Base-by-base conservation (phyloP, 768 basidiomycete genomes). In the Russula vinacea region DNA sequence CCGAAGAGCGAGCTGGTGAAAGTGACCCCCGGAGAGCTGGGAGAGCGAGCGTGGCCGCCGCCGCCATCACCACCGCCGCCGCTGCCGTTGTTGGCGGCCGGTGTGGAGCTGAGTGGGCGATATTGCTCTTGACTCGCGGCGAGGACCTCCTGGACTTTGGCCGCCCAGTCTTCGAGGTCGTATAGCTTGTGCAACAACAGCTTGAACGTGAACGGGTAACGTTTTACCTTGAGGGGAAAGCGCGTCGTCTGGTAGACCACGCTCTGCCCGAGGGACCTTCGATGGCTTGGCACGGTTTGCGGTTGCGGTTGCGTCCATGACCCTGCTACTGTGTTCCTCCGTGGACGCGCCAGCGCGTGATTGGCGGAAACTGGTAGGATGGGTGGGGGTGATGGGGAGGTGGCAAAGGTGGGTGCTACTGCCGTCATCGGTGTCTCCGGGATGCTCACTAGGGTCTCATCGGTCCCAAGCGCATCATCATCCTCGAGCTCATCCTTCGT, bases 191-290 rank as follows among this genome's bases (percentile, higher is more conserved):
- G 68, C 33, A 69, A 17, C 40, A 67, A 14, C 35, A 69, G 26
- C 56, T 69, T 69, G 60, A 68, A 69, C 26, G 68, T 68, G 60
- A 69, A 69, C n/a, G 62, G 66, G 57, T 67, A 69, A 35, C 60
- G 62, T 39, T 59, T 69, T 32, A 52, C 67, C 32, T 24, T 32
- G 33, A 67, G 17, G 11, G 67, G 67, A 35, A 67, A 68, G 40
- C 57, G 56, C 45, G 10, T 42, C 40, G 65, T 53, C 42, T 61
- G 64, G 22, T 26, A 14, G 24, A 26, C 24, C 16, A 26, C 24
- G 0, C 24, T 50, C 44, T 26, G 26, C 7, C 26, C 9, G 49
- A 29, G 1, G 14, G 13, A 6, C 2, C 35, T 33, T 35, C 9
- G 45, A 2, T n/a, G 10, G 40, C 16, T 40, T 19, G 39, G 29